phyloP scores from a whole-genome alignment of 2,329 filamentous ascomycete species.

The Apiospora phragmitis region DNA sequence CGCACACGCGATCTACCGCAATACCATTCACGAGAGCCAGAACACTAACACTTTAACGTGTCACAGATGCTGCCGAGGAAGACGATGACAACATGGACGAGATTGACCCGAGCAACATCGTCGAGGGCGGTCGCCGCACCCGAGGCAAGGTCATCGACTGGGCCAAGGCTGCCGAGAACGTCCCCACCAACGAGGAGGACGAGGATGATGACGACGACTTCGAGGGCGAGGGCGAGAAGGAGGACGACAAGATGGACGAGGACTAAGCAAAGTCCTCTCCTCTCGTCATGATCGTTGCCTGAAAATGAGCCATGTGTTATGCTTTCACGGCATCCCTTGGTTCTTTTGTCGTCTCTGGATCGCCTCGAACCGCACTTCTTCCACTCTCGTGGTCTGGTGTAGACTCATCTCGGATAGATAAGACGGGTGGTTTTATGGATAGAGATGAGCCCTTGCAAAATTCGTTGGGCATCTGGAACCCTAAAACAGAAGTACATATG shows the following conservation, averaged over 20 bases:
- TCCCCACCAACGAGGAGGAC: slow-evolving; percentile 72
- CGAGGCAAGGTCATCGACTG: slow-evolving; percentile 93
- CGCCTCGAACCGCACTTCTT: neutral
- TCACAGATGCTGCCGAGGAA: slow-evolving; percentile 61
- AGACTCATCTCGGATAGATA: slow-evolving; percentile 6
- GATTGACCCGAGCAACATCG: slow-evolving; percentile 88
- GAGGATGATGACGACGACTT: slow-evolving; percentile 73
- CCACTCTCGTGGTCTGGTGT: neutral
- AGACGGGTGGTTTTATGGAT: slow-evolving; percentile 1
- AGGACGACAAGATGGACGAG: slow-evolving; percentile 73
- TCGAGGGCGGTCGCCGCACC: slow-evolving; percentile 76
- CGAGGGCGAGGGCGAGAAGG: slow-evolving; percentile 57
- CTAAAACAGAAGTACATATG: neutral
- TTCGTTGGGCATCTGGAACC: neutral
- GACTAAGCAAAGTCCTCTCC: slow-evolving; percentile 1
- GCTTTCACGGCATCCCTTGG: neutral
- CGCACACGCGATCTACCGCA: neutral
- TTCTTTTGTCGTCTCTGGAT: neutral
- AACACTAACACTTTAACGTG: slow-evolving; percentile 28
- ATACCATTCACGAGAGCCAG: slow-evolving; percentile 5
- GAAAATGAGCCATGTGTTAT: neutral
- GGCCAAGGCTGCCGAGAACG: slow-evolving; percentile 82
- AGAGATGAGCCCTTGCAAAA: neutral
- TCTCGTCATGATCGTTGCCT: neutral
- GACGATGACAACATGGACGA: slow-evolving; percentile 85